Evolutionary conservation across 2,329 filamentous ascomycete genomes (phyloP), one percentile per base, ranked within the genome.

Genomic region (Monascus ruber): DNA sequence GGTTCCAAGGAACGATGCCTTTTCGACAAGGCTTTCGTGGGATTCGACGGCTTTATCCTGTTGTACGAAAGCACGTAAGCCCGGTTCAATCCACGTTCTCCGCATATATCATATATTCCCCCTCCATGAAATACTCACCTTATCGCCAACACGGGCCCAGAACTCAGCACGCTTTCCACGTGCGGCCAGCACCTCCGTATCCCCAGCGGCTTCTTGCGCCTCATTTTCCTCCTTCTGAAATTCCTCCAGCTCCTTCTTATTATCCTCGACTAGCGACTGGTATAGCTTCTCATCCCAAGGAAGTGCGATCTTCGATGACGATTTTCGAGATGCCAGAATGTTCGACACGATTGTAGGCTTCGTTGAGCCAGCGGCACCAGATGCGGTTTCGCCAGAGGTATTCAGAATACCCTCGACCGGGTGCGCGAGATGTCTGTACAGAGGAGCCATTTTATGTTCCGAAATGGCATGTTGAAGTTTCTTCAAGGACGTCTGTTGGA

Each of bases 141-240:
- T 96, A 69, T 98, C 91, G 52, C 88, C 89, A 47, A 96, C 85
- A 50, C 86, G 79, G 44, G 93, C 89, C 76, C 85, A 95, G 64
- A 94, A 93, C 64, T 98, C 91, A 43, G 91, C 91, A 54, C 88
- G 77, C 75, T 96, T 96, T 51, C 88, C 88, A 65, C 84, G 79
- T 49, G 88, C 91, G 40, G 86, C 85, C 66, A 89, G 81, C 48
- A 98, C 80, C 68, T 98, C 91, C 8, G 86, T 95, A 56, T 98
- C 91, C 40, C 91, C 91, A 43, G 89, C 89, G 65, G 93, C 88
- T 73, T 98, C 91, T 32, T 83, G 82, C 6, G 91, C 91, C 60
- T 98, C 88, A 45, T 94, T 89, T 63, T 89, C 82, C 64, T 91
- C 85, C 64, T 87, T 87, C 66, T 88, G 79, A 54, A 83, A 78